Evolutionary conservation across 2,329 filamentous ascomycete species (phyloP).

Genomic region (Drechslerella coelobrocha): DNA sequence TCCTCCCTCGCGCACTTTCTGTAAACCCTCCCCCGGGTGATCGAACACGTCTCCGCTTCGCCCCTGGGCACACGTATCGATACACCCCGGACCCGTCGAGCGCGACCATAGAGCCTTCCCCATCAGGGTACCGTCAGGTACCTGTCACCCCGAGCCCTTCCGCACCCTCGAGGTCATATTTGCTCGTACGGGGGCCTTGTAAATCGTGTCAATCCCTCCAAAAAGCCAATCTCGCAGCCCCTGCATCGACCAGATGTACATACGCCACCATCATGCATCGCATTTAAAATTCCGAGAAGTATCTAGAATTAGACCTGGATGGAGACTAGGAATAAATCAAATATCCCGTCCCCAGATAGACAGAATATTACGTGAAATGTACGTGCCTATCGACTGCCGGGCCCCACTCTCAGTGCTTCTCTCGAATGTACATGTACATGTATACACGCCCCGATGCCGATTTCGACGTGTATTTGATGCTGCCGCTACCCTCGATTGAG

Average conservation of each 20-base stretch:
- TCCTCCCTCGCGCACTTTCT: neutral
- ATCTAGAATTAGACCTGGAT: neutral
- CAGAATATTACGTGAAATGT: too few species aligned
- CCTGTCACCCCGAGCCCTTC: neutral
- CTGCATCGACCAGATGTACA: neutral
- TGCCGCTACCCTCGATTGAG: too few species aligned
- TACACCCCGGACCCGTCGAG: neutral
- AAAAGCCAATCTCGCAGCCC: neutral
- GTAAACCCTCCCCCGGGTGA: slow-evolving; percentile 25
- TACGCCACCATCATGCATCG: neutral
- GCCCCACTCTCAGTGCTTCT: too few species aligned
- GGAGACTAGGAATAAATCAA: neutral
- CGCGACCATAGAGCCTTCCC: too few species aligned
- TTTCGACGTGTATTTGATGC: too few species aligned
- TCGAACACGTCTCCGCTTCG: slow-evolving; percentile 1
- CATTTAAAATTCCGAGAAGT: slow-evolving; percentile 1
- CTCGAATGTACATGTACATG: too few species aligned
- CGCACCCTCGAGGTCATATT: neutral
- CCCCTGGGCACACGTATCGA: neutral
- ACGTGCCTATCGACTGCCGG: too few species aligned
- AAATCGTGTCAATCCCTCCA: neutral
- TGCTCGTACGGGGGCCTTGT: neutral
- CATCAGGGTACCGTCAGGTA: neutral
- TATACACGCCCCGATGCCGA: too few species aligned
- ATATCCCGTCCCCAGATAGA: neutral